A percentile compares a stretch with the other conserved stretches of the same genome.
Evolutionary conservation across 78 protist species (phyloP).

Genomic region (Dictyostelium purpureum): DNA sequence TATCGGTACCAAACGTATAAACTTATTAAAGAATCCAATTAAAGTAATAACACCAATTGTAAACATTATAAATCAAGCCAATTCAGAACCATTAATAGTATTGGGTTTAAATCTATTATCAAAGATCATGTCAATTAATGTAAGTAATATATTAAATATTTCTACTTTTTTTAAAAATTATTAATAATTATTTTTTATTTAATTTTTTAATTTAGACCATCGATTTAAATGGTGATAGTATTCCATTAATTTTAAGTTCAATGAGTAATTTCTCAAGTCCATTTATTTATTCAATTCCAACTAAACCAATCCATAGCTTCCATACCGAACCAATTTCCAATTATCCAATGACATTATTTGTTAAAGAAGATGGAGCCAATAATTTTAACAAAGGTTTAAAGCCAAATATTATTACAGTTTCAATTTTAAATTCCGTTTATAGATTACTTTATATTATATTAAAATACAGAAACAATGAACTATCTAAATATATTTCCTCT

Average conservation of each 20-base stretch:
- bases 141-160: neutral
- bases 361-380: neutral
- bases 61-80: neutral
- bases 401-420: neutral
- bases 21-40: neutral
- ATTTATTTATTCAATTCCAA: conserved; percentile 36
- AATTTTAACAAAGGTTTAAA: neutral
- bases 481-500: neutral
- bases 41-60: neutral
- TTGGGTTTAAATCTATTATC: conserved; percentile 7
- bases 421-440: conserved; percentile 9
- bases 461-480: neutral
- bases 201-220: neutral
- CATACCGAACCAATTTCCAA: neutral
- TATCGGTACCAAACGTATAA: conserved; percentile 26
- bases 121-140: conserved; percentile 8
- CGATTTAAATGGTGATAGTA: conserved; percentile 8
- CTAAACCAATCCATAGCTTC: neutral
- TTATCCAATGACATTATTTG: conserved; percentile 25
- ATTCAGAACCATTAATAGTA: neutral
- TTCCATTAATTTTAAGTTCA: conserved; percentile 7
- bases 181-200: too few relatives aligned
- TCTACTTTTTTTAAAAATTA: neutral
- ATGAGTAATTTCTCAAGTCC: conserved; percentile 16
- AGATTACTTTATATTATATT: conserved; percentile 8